These are phyloP conservation scores for Colletotrichum sp. DNA, from an alignment of 2,329 filamentous ascomycete species.

Conservation along the genomic window DNA sequence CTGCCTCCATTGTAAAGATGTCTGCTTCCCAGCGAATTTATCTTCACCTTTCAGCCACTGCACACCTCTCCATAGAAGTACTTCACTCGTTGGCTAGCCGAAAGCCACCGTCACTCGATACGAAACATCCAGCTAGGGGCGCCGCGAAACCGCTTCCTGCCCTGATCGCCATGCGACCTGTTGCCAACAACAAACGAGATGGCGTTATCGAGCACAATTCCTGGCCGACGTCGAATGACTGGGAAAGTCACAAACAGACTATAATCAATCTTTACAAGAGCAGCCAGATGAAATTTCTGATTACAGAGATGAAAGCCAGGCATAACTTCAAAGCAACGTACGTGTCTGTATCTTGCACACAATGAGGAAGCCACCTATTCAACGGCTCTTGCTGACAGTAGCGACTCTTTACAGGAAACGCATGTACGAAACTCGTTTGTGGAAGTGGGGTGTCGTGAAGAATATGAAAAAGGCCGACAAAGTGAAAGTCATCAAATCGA, in stretches of 20 bases:
- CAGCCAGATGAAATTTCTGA: neutral
- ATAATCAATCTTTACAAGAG: neutral
- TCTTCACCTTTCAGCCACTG: neutral
- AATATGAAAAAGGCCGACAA: neutral
- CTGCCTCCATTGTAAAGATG: neutral
- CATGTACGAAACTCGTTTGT: neutral
- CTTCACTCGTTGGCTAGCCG: accelerated
- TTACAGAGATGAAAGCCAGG: neutral
- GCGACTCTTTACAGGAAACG: neutral
- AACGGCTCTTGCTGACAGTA: neutral
- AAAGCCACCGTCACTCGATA: neutral
- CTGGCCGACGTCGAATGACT: neutral
- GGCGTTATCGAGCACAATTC: neutral
- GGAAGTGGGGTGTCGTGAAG: neutral
- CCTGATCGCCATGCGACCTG: neutral
- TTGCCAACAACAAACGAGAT: neutral
- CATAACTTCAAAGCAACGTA: neutral
- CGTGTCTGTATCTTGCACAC: neutral
- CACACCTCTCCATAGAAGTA: neutral
- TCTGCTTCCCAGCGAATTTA: neutral
- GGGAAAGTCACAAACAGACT: neutral
- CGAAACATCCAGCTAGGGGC: neutral
- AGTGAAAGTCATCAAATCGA: neutral
- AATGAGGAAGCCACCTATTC: too few relatives aligned
- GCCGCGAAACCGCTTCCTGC: neutral